Evolutionary conservation across 306 rosid species (phyloP).

Genomic region (Prunus persica): DNA sequence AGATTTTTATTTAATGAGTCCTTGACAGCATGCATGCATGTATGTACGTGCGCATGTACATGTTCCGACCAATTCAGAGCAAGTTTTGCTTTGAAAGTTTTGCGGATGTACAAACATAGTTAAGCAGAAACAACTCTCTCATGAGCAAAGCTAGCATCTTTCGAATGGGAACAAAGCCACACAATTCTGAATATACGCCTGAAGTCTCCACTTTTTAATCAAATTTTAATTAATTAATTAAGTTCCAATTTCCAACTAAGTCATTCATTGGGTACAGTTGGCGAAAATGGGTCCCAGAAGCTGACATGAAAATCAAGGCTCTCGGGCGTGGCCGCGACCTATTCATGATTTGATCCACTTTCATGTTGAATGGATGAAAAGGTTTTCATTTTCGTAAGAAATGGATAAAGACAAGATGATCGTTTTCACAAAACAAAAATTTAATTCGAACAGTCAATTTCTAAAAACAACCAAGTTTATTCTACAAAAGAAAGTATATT

Average conservation of each 20-base stretch:
- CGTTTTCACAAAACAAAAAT: no score
- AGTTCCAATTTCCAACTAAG: neutral
- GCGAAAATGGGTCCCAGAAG: constrained; percentile 4
- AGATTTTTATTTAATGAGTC: neutral
- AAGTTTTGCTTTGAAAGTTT: neutral
- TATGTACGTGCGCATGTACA: neutral
- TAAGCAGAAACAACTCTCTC: neutral
- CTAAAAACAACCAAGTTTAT: neutral
- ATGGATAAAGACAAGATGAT: no score
- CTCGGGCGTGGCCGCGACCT: neutral
- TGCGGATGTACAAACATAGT: neutral
- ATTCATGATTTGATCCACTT: neutral
- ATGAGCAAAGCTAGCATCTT: neutral
- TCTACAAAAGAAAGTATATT: no score
- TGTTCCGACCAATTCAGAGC: neutral
- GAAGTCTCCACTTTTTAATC: no score
- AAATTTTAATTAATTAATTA: no score
- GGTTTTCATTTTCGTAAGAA: neutral
- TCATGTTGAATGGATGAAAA: neutral
- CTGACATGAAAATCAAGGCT: neutral
- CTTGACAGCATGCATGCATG: neutral
- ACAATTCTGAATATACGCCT: neutral
- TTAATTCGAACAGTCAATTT: no score
- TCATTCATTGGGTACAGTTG: constrained; percentile 7
- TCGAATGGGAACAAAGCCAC: neutral